Conservation (phyloP, 2,329 filamentous ascomycete genomes). For the Talaromyces sp. region DNA sequence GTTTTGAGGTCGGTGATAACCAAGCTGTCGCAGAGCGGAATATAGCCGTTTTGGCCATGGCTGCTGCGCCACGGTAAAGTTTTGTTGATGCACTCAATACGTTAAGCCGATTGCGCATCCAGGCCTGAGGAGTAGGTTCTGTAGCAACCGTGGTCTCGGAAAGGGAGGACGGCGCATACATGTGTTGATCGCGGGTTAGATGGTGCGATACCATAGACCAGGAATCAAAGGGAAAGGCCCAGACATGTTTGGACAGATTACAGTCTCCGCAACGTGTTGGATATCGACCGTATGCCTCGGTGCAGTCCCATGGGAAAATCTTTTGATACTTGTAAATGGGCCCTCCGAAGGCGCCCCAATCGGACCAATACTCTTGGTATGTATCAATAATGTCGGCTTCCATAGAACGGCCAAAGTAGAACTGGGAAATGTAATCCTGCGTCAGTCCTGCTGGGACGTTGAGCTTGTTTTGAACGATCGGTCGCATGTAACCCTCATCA, state of each 20-base stretch:
- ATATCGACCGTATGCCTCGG: constrained; percentile 39
- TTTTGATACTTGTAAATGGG: constrained; percentile 39
- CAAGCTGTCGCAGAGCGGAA: constrained; percentile 31
- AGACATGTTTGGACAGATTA: constrained; percentile 43
- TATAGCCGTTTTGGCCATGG: constrained; percentile 28
- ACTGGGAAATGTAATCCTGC: constrained; percentile 41
- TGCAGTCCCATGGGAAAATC: constrained; percentile 47
- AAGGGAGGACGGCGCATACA: constrained; percentile 27
- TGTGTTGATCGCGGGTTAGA: constrained; percentile 30
- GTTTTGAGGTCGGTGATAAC: constrained; percentile 23
- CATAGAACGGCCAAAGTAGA: constrained; percentile 34
- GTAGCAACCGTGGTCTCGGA: background rate
- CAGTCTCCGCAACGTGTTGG: constrained; percentile 37
- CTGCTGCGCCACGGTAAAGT: constrained; percentile 30
- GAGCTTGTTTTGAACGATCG: constrained; percentile 29
- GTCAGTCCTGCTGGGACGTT: constrained; percentile 38
- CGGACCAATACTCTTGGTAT: constrained; percentile 44
- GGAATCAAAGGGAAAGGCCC: constrained; percentile 44
- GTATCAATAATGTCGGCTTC: constrained; percentile 43
- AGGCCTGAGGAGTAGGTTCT: constrained; percentile 15
- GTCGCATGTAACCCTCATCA: constrained; percentile 20
- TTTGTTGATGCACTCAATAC: constrained; percentile 30
- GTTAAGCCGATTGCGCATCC: constrained; percentile 35
- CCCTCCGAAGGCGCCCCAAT: constrained; percentile 41
- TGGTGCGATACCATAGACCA: constrained; percentile 42